Evolutionary conservation across 2,329 filamentous ascomycete genomes (phyloP), one percentile per base, ranked within the genome.

Genomic region (Chaetomiaceae sp.): DNA sequence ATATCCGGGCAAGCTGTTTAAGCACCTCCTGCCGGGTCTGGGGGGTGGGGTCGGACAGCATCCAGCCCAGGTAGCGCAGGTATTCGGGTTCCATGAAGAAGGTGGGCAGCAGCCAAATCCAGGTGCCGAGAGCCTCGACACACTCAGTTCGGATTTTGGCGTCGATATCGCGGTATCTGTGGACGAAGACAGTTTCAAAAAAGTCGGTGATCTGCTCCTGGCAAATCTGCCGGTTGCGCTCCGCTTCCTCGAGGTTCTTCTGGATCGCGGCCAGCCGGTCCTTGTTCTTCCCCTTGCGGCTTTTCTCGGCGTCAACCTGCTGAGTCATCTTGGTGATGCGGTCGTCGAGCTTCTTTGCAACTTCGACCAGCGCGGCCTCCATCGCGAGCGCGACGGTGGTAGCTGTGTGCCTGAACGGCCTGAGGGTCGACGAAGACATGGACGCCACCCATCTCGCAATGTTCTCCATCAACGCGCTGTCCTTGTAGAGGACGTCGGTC

Each of bases 141-240:
- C 92, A 96, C 65, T 96, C 92, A 0, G 87, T 84, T 49, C 94
- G 83, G 60, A 99, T 95, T 63, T 83, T 88, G 6, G 89, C 83
- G 65, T 99, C 94, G 27, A 96, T 83, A 67, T 99, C 94, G 57
- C 94, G 88, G 69, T 97, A 99, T 44, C 94, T 85, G 70, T 99
- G 92, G 27, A 96, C 87, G 67, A 96, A 99, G 43, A 97, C 85
- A 2, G 89, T 88, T 62, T 96, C 88, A 66, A 97, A 95, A 63
- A 91, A 89, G 61, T 95, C 90, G 61, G 86, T 86, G 54, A 97
- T 84, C 55, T 85, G 78, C 27, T 81, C 79, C 59, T 89, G 85
- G 49, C 90, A 82, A 12, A 79, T 75, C 55, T 89, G 84, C 31
- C 89, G 79, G 65, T 84, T 85, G 57, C 82, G 74, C 59, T 85